phyloP scores from a whole-genome alignment of 352 stramenopile genomes.

The Phytophthora ohioensis region DNA sequence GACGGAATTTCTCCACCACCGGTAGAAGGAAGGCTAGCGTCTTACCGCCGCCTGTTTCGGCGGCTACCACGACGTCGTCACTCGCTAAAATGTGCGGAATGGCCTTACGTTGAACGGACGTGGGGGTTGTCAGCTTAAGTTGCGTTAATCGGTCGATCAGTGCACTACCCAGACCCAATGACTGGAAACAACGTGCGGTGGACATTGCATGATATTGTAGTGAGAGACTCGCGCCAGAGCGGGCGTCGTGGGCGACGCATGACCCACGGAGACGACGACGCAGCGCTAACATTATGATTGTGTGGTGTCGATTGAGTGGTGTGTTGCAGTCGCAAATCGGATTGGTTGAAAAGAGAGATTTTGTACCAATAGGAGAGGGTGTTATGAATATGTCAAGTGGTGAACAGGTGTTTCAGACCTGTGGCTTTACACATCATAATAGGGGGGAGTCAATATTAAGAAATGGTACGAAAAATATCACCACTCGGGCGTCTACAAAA shows the following conservation, averaged over 20 bases:
- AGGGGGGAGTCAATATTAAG: not conserved
- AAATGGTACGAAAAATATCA: too few species aligned
- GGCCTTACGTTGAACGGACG: constrained; percentile 59
- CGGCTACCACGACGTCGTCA: constrained; percentile 93
- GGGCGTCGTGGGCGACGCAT: not conserved
- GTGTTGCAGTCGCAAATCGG: not conserved
- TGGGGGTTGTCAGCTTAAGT: constrained; percentile 55
- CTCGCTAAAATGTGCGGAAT: constrained; percentile 62
- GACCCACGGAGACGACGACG: constrained; percentile 5
- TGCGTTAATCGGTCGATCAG: constrained; percentile 49
- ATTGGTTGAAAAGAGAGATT: constrained; percentile 4
- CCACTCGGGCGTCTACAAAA: too few species aligned
- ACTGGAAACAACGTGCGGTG: constrained; percentile 55
- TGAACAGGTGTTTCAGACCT: constrained; percentile 4
- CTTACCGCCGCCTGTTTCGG: constrained; percentile 96
- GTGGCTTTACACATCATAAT: constrained; percentile 14
- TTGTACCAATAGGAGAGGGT: not conserved
- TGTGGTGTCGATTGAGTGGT: constrained; percentile 14
- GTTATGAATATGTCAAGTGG: constrained; percentile 11
- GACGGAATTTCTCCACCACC: constrained; percentile 62
- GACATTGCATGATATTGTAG: not conserved
- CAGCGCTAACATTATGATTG: constrained; percentile 12
- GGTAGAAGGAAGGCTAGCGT: constrained; percentile 96
- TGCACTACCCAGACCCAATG: constrained; percentile 52
- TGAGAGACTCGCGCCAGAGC: constrained; percentile 3